A percentile compares a stretch with the other conserved stretches of the same genome.
These are phyloP conservation scores for Carex pumila DNA, from an alignment of 176 grass and related monocot species.

Conservation along the genomic window DNA sequence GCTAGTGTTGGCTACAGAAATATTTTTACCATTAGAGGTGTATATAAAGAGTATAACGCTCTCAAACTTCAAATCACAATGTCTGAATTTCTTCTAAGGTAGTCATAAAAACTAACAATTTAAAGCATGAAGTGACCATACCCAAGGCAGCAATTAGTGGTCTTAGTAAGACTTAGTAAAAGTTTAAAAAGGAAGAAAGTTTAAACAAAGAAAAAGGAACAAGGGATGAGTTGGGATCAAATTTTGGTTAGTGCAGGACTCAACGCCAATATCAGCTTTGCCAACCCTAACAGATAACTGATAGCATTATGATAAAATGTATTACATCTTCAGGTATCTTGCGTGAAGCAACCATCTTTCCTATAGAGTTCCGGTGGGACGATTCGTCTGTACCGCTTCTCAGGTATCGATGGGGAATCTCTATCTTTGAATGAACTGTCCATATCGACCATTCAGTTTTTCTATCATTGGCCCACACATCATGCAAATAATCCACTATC, in stretches of 20 bases:
- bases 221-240: not conserved
- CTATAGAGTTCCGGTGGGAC: constrained; percentile 57
- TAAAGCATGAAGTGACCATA: not conserved
- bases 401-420: constrained; percentile 72
- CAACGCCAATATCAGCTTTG: not conserved
- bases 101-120: not conserved
- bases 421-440: constrained; percentile 89
- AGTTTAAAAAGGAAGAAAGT: not conserved
- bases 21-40: constrained; percentile 22
- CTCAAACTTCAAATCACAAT: not conserved
- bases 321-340: constrained; percentile 67
- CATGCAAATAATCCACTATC: constrained; percentile 70
- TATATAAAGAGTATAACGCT: not conserved
- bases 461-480: constrained; percentile 56
- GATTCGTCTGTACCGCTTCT: constrained; percentile 46
- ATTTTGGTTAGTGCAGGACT: not conserved
- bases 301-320: not conserved
- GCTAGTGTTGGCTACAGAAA: constrained; percentile 55
- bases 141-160: not conserved
- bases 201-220: constrained; percentile 1
- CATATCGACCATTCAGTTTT: constrained; percentile 95
- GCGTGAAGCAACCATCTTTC: constrained; percentile 43
- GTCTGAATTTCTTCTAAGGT: not conserved
- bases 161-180: not conserved
- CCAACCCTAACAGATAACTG: not conserved